Conservation (phyloP, 1,139 yeast genomes). For the Candida neerlandica region DNA sequence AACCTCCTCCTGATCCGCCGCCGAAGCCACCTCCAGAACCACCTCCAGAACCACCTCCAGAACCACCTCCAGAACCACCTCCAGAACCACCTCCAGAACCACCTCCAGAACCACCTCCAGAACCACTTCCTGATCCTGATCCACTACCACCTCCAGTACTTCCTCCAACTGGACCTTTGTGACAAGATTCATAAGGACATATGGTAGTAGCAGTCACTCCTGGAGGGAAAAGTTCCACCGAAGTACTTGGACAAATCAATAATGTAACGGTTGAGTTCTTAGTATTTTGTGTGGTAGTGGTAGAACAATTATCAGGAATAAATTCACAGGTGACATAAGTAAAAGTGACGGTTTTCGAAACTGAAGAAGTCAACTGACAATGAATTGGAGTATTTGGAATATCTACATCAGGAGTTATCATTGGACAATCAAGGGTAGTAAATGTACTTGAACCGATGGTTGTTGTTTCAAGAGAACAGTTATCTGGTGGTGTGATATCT, state of each 20-base stretch:
- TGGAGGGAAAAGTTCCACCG: constrained; percentile 1
- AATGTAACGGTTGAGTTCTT: neutral
- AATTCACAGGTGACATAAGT: neutral
- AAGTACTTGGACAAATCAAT: neutral
- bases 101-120: constrained; percentile 3
- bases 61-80: neutral
- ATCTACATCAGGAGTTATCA: no score
- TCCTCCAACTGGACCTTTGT: neutral
- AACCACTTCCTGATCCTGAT: neutral
- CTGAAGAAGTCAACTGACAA: neutral
- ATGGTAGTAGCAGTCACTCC: neutral
- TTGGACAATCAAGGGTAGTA: neutral
- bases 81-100: neutral
- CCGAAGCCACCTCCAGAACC: neutral
- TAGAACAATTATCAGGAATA: neutral
- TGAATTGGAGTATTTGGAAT: no score
- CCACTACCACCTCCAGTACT: constrained; percentile 39
- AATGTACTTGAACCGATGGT: neutral
- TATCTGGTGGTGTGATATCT: neutral
- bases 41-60: neutral
- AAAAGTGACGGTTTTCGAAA: neutral
- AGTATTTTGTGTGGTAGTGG: neutral
- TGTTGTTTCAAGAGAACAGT: neutral
- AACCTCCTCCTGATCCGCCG: neutral
- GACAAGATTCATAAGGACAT: neutral